A percentile compares a stretch with the other conserved stretches of the same genome.
Conservation (phyloP, 2,329 filamentous ascomycete genomes). For the Penicillium sumatraense region DNA sequence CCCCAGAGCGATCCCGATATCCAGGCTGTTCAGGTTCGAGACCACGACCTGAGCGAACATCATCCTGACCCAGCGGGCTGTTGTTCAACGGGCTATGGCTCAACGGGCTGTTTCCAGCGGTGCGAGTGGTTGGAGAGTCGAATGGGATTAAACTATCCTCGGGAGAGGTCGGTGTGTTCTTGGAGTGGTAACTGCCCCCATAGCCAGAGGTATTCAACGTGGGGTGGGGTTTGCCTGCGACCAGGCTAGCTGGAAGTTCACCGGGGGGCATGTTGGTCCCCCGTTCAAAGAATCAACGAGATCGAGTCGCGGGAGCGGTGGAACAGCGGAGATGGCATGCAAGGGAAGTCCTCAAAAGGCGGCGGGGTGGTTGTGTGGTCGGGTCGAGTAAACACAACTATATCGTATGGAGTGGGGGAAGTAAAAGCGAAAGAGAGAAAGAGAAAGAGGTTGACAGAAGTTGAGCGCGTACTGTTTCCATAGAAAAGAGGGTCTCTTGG, state of each 20-base stretch:
- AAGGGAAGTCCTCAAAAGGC: slow-evolving; percentile 8
- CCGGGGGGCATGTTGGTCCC: slow-evolving; percentile 47
- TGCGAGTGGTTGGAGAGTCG: slow-evolving; percentile 40
- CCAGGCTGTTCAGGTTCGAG: slow-evolving; percentile 39
- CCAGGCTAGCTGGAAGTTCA: slow-evolving; percentile 48
- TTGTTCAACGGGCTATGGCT: slow-evolving; percentile 15
- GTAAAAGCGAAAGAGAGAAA: not conserved
- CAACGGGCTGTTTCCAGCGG: slow-evolving; percentile 21
- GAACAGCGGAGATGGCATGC: slow-evolving; percentile 23
- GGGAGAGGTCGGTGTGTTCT: slow-evolving; percentile 46
- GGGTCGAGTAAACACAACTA: not conserved
- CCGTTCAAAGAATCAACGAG: slow-evolving; percentile 21
- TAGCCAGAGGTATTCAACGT: slow-evolving; percentile 43
- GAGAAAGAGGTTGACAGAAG: slow-evolving; percentile 4
- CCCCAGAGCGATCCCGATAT: slow-evolving; percentile 38
- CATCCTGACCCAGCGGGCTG: slow-evolving; percentile 33
- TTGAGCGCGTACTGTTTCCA: not conserved
- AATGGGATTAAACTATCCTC: slow-evolving; percentile 41
- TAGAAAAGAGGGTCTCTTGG: not conserved
- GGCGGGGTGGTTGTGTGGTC: not conserved
- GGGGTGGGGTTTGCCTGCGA: slow-evolving; percentile 47
- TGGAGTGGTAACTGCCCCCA: slow-evolving; percentile 36
- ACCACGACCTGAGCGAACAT: slow-evolving; percentile 35
- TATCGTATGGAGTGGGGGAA: not conserved
- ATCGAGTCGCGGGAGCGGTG: slow-evolving; percentile 10